These are phyloP conservation scores for Triadica sebifera DNA, from an alignment of 345 rosid species.

Conservation along the genomic window DNA sequence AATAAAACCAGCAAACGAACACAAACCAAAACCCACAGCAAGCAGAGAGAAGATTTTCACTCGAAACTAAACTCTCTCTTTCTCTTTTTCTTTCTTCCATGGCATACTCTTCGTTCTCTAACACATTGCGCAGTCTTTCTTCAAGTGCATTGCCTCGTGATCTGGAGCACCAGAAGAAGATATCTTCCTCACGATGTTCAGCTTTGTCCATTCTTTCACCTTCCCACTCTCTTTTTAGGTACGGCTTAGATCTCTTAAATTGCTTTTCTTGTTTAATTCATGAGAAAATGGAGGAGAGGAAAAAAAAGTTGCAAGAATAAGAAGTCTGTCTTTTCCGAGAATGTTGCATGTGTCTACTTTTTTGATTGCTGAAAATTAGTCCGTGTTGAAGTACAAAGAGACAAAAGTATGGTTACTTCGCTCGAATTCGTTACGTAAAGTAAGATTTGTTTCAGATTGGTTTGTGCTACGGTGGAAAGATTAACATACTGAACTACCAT, in stretches of 20 bases:
- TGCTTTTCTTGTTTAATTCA: slow-evolving; percentile 11
- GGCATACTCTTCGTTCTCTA: slow-evolving; percentile 34
- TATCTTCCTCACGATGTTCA: slow-evolving; percentile 19
- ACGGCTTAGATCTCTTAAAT: neutral
- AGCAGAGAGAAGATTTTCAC: neutral
- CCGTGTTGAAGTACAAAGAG: neutral
- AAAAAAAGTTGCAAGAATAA: no score
- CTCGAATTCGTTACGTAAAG: neutral
- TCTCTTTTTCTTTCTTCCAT: slow-evolving; percentile 3
- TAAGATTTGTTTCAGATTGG: no score
- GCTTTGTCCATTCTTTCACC: slow-evolving; percentile 15
- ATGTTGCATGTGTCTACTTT: neutral
- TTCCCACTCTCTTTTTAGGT: slow-evolving; percentile 28
- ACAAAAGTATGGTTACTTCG: neutral
- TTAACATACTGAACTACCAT: neutral
- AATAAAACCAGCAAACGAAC: neutral
- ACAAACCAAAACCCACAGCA: no score
- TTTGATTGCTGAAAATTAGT: neutral
- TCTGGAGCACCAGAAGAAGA: slow-evolving; percentile 12
- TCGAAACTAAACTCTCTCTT: no score
- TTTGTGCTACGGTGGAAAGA: neutral
- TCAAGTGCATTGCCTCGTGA: slow-evolving; percentile 12
- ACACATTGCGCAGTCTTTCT: slow-evolving; percentile 17
- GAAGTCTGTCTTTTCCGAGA: no score
- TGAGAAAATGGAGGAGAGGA: neutral